Conservation (phyloP, 1,284 basidiomycete species). For the Papiliotrema terrestris region DNA sequence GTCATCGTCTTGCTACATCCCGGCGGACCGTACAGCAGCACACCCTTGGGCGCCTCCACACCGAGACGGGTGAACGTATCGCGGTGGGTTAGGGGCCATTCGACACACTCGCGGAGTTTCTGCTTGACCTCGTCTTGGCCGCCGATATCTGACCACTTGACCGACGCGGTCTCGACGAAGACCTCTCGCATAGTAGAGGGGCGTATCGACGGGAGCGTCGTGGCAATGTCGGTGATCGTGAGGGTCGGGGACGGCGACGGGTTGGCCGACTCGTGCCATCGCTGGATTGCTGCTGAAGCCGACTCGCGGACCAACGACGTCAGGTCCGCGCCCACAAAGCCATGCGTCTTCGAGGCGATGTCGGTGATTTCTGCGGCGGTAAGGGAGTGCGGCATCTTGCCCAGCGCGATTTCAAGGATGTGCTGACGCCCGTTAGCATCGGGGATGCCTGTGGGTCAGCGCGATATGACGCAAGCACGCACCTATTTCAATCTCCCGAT, state of each 20-base stretch:
- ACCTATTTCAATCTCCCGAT: constrained; percentile 97
- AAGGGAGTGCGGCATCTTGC: constrained; percentile 74
- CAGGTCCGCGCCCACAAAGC: constrained; percentile 96
- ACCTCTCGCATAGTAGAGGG: constrained; percentile 94
- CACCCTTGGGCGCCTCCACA: constrained; percentile 81
- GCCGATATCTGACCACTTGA: constrained; percentile 85
- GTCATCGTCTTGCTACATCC: constrained; percentile 97
- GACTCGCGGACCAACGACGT: constrained; percentile 89
- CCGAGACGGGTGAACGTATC: constrained; percentile 84
- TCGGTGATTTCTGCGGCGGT: constrained; percentile 59
- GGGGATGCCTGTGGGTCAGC: constrained; percentile 66
- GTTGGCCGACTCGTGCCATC: constrained; percentile 56
- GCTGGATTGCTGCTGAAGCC: constrained; percentile 84
- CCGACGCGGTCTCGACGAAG: constrained; percentile 78
- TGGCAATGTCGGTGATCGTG: constrained; percentile 62
- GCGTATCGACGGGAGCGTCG: constrained; percentile 72
- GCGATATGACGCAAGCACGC: constrained; percentile 18
- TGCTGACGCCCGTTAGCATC: constrained; percentile 74
- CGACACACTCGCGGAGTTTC: constrained; percentile 80
- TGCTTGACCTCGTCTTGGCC: constrained; percentile 76
- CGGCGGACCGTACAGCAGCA: constrained; percentile 92
- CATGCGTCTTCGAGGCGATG: constrained; percentile 79
- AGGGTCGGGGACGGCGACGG: constrained; percentile 47
- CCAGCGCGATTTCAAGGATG: constrained; percentile 78
- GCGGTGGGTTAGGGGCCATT: constrained; percentile 89